Base-by-base conservation (phyloP, 75 land plant species). In the Cupressus sempervirens region DNA sequence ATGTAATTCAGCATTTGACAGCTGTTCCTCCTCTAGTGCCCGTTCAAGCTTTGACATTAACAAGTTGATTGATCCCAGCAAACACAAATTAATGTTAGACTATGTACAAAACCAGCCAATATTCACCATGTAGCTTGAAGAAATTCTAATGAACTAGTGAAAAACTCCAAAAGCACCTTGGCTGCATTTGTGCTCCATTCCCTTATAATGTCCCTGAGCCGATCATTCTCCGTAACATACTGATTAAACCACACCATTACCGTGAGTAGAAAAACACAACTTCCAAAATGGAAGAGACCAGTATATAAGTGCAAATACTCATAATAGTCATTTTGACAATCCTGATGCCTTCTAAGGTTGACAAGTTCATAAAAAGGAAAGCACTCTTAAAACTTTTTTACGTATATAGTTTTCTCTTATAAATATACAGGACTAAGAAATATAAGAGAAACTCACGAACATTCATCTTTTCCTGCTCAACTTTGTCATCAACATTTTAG, bases 171-270 rank as follows among this genome's bases (percentile, higher is more conserved):
- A 52, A 23, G 43, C 88, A 97, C 99, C 96, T 97, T 97, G 1
- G 98, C 96, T 83, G 99, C 92, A 56, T 96, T 90, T 76, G 95
- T 83, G 83, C 99, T 97, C 99, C 99, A 96, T 86, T 97, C 99
- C 34, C 94, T 94, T 74, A 97, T 83, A 89, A 93, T 94, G 73
- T 94, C 96, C 88, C 99, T 94, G 53, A 96, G 85, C 83, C 99
- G 89, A 86, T 94, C 96, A 86, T 96, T 97, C 85, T 97, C 99
- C 88, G 92, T 94, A 45, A 97, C 88, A 88, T 93, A 94, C 99
- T 97, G 91, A 34, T 41, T 12, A 58, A 56, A 70, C 70, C 73
- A 84, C 70, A 35, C 43, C 3, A 75, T 13, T 15, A 6, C 26
- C 43, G 80, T 77, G 20, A 43, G 48, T 41, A 23, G n/a, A 77